Base-by-base conservation (phyloP, 164 flowering plant species). In the Berberis thunbergii region DNA sequence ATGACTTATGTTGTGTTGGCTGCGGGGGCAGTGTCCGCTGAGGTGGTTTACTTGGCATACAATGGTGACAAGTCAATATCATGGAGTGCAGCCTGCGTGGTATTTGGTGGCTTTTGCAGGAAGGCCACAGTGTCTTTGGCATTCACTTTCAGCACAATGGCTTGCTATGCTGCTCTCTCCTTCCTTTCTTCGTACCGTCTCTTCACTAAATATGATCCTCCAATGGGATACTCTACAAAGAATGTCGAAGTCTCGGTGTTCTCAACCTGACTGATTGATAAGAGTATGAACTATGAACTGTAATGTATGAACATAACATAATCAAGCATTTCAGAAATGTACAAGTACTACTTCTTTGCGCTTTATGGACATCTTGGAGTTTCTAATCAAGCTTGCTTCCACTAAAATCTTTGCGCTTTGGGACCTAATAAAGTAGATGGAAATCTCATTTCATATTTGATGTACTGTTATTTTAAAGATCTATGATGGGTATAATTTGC, bases 171-270 rank as follows among this genome's bases (percentile, higher is more conserved):
- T 0, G 73, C 71, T 11, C 86, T 86, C 2, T 89, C 98, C 0
- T 80, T 92, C 43, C 62, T 89, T 43, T 89, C 96, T 40, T 89
- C 98, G 41, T 92, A 89, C 69, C 82, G 84, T 6, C 90, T 92
- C 53, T 92, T 89, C 84, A 83, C 80, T 87, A 81, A 71, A 54
- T 89, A 72, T 49, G 86, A 85, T 44, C 80, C 87, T 0, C 93
- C 98, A 3, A 64, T 52, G 4, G 42, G 46, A 43, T 62, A 50
- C 57, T 41, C 65, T 10, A n/a, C 13, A 9, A 62, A 62, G 3
- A 49, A 62, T 41, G 39, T 42, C 2, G 65, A 62, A 41, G n/a
- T 50, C 13, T 39, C 57, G 10, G 65, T 49, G 6, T 62, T 62
- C 39, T 12, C 55, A 8, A 41, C 45, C 43, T 62, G 45, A 61